These are phyloP conservation scores for Bruguiera sexangula DNA, from an alignment of 345 rosid species.

Conservation along the genomic window DNA sequence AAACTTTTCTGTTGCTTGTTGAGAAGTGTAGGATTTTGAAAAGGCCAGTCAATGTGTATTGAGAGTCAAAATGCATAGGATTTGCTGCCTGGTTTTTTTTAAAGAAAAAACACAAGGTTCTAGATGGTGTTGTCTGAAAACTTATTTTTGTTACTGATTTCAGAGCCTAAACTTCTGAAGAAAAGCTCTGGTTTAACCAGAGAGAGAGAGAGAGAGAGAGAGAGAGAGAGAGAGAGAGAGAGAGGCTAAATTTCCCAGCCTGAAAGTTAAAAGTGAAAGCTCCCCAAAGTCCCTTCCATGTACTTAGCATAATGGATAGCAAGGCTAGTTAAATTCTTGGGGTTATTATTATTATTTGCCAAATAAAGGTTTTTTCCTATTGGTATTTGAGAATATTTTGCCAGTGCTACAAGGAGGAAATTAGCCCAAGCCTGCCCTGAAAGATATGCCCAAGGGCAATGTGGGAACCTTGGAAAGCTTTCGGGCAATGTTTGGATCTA, in stretches of 20 bases:
- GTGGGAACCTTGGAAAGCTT: too few species aligned
- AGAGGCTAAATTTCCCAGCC: constrained; percentile 17
- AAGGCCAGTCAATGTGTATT: constrained; percentile 22
- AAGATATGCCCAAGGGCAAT: too few species aligned
- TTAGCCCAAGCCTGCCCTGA: background rate
- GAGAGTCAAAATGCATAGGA: constrained; percentile 37
- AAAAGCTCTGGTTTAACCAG: constrained; percentile 4
- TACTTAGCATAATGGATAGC: background rate
- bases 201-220: background rate
- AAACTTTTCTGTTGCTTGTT: constrained; percentile 13
- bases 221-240: background rate
- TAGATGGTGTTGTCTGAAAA: constrained; percentile 19
- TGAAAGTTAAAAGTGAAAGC: constrained; percentile 7
- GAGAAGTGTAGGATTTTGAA: constrained; percentile 21
- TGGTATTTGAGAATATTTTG: background rate
- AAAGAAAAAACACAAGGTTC: background rate
- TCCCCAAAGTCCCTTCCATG: constrained; percentile 1
- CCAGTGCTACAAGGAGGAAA: background rate
- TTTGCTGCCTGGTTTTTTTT: constrained; percentile 24
- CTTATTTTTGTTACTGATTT: constrained; percentile 18
- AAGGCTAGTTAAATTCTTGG: constrained; percentile 19
- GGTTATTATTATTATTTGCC: constrained; percentile 1
- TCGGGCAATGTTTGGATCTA: background rate
- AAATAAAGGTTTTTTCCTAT: background rate
- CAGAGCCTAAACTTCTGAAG: constrained; percentile 25